phyloP scores from a whole-genome alignment of 192 early-diverging fungal genomes.

The Coemansia sp. region DNA sequence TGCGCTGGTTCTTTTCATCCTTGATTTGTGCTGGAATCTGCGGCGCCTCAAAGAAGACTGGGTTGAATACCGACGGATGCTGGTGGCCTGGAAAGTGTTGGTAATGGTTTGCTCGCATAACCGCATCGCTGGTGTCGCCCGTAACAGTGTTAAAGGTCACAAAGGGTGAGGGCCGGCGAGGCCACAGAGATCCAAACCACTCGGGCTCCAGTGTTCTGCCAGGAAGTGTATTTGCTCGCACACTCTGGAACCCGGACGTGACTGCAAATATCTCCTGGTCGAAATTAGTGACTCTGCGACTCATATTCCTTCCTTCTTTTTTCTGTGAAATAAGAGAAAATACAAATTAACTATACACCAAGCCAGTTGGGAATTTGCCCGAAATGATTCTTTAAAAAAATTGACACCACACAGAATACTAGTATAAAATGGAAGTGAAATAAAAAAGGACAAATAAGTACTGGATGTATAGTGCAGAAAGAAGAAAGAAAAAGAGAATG shows the following conservation, averaged over 20 bases:
- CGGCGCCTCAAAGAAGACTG: slow-evolving; percentile 18
- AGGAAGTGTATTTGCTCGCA: slow-evolving; percentile 25
- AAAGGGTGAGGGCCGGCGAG: slow-evolving; percentile 5
- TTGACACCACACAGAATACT: too few relatives aligned
- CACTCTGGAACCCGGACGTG: slow-evolving; percentile 34
- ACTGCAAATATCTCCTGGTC: slow-evolving; percentile 34
- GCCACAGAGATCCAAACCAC: slow-evolving; percentile 28
- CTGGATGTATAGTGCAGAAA: not conserved
- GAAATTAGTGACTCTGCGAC: slow-evolving; percentile 40
- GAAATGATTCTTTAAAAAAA: too few relatives aligned
- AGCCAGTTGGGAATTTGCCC: not conserved
- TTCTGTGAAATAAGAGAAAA: too few relatives aligned
- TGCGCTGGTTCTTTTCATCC: slow-evolving; percentile 17
- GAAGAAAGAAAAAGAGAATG: not conserved
- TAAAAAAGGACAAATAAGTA: not conserved
- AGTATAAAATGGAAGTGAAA: not conserved
- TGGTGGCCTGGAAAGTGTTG: not conserved
- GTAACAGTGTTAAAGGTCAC: slow-evolving; percentile 10
- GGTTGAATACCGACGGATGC: slow-evolving; percentile 16
- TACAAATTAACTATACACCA: not conserved
- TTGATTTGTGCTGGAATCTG: slow-evolving; percentile 15
- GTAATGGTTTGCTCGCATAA: not conserved
- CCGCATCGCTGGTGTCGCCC: not conserved
- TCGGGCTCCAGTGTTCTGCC: slow-evolving; percentile 25
- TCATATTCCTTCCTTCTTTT: too few relatives aligned